A percentile compares a stretch with the other conserved stretches of the same genome.
Conservation (phyloP, 1,139 yeast genomes). For the Kurtzmaniella quercitrusa region DNA sequence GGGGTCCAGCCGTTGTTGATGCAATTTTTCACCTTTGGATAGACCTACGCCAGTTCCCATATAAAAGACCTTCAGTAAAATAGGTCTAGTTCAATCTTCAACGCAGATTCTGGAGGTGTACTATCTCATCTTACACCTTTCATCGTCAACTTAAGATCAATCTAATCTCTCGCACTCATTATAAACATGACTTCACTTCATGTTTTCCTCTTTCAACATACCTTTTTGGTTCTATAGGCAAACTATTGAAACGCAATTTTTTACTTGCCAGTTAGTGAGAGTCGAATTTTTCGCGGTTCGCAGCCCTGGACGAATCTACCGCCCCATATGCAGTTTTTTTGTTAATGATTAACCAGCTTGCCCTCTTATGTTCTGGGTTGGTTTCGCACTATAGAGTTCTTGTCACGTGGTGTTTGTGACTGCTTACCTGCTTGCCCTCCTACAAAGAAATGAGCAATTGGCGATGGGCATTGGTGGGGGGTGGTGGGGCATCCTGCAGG, state of each 20-base stretch:
- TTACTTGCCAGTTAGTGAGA: constrained; percentile 2
- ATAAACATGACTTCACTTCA: neutral
- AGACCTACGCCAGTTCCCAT: too few species aligned
- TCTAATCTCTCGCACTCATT: neutral
- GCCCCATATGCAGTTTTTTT: neutral
- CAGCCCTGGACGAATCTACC: constrained; percentile 2
- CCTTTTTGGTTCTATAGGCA: constrained; percentile 9
- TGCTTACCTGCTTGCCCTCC: constrained; percentile 8
- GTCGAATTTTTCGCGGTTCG: constrained; percentile 10
- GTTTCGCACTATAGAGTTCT: neutral
- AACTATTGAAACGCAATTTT: constrained; percentile 5
- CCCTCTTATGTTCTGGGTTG: neutral
- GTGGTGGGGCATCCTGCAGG: neutral
- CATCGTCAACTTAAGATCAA: neutral
- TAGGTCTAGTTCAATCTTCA: too few species aligned
- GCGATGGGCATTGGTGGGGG: constrained; percentile 1
- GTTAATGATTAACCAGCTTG: constrained; percentile 6
- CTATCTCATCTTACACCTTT: neutral
- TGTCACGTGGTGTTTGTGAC: constrained; percentile 16
- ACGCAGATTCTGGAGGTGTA: too few species aligned
- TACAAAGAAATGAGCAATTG: neutral
- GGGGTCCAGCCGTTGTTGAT: too few species aligned
- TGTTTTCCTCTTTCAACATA: constrained; percentile 3
- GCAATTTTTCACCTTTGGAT: too few species aligned
- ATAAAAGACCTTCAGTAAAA: too few species aligned